Percentiles rank a stretch among this genome's conserved stretches.
Evolutionary conservation across 1,284 basidiomycete genomes (phyloP).

Genomic region (Cutaneotrichosporon arboriforme): DNA sequence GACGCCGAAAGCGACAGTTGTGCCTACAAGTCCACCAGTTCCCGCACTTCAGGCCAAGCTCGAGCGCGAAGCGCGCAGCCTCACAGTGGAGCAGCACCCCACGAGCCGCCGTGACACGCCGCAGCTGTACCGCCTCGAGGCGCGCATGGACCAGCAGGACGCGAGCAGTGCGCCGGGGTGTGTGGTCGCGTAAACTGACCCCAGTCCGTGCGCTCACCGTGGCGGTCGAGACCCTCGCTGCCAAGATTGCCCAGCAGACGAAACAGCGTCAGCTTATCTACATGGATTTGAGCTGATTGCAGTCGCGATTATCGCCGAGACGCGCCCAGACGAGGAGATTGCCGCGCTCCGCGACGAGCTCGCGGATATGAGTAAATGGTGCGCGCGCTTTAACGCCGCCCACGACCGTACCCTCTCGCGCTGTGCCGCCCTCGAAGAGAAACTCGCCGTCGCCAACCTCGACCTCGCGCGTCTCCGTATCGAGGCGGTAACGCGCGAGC

Average conservation of each 20-base stretch:
- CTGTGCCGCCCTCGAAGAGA: not conserved
- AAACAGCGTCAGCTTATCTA: not conserved
- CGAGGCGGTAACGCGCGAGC: not conserved
- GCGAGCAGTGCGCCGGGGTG: not conserved
- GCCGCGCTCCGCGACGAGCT: conserved; percentile 1
- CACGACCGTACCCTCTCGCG: not conserved
- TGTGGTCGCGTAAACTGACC: not conserved
- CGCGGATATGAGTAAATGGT: not conserved
- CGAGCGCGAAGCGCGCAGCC: not conserved
- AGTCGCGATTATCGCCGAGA: not conserved
- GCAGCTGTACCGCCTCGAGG: conserved; percentile 1
- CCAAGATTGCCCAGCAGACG: not conserved
- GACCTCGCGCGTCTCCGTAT: not conserved
- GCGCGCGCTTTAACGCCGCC: not conserved
- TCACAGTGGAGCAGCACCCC: too few relatives aligned
- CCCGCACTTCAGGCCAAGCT: not conserved
- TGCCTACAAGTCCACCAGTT: not conserved
- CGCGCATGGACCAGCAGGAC: conserved; percentile 4
- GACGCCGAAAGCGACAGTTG: not conserved
- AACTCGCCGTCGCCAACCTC: not conserved
- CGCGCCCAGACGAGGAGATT: not conserved
- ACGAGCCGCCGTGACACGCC: too few relatives aligned
- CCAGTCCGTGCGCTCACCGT: not conserved
- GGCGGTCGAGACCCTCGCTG: not conserved
- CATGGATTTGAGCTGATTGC: not conserved